Base-by-base conservation (phyloP, 768 basidiomycete species). In the Mrakia gelida region DNA sequence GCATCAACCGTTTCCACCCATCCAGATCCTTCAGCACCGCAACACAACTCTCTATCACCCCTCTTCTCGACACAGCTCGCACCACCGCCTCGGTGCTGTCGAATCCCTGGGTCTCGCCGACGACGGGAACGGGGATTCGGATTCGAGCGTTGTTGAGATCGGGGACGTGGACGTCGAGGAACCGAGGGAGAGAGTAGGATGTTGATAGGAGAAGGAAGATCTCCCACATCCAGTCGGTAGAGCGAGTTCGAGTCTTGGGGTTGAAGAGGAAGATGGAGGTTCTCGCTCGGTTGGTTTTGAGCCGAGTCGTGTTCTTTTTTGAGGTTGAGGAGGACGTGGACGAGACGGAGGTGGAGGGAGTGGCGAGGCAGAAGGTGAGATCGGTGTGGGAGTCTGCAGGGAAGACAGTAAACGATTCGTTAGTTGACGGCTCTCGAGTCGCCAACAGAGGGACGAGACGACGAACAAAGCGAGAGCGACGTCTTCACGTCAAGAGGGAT, bases 251-350 rank as follows among this genome's bases (percentile, higher is more conserved):
- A 23, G 70, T 63, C 71, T 79, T 79, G 43, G 38, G 41, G 52
- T 75, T 75, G 59, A 79, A 75, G 71, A 79, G 75, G 56, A 79
- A 79, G 56, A 79, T 75, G 28, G 63, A 70, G 7, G 78, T 79
- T 21, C 78, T 74, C 41, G 67, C 26, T 10, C 70, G 75, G 32
- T 38, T 68, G 23, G 13, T 15, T 32, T 75, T 38, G 65, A 45
- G 63, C 26, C 32, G 18, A 23, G 75, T 28, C 18, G 32, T 34
- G 34, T 67, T 43, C 21, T 28, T n/a, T 28, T 26, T 23, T 18
- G 63, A 34, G 59, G 61, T 63, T 21, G 70, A 41, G 56, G 59
- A 71, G 34, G 59, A 43, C 8, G 61, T 61, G 21, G 70, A 54
- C 2, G 67, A 56, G 62, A 78, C 54, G 38, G 70, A 70, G 38